These are phyloP conservation scores for Camelina laxa DNA, from an alignment of 345 rosid species.

Conservation along the genomic window DNA sequence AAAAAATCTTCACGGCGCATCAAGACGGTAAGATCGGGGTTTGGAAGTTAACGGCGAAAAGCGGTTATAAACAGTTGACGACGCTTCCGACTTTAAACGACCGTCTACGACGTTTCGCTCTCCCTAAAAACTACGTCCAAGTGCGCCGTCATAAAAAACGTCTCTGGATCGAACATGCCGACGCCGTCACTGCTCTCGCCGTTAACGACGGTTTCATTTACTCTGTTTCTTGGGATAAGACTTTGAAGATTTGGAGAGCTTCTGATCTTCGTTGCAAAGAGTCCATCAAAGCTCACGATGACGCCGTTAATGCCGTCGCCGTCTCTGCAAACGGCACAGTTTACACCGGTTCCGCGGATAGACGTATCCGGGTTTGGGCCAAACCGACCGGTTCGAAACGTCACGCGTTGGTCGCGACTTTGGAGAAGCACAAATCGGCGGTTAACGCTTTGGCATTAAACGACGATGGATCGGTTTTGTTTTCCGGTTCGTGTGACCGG, in stretches of 20 bases:
- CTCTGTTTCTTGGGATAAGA: slow-evolving; percentile 92
- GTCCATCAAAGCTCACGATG: slow-evolving; percentile 78
- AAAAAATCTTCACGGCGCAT: slow-evolving; percentile 75
- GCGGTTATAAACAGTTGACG: slow-evolving; percentile 54
- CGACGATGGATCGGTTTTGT: slow-evolving; percentile 76
- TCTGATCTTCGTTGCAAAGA: slow-evolving; percentile 74
- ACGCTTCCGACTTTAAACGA: slow-evolving; percentile 79
- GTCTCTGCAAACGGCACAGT: slow-evolving; percentile 71
- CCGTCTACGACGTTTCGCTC: slow-evolving; percentile 70
- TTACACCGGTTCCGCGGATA: slow-evolving; percentile 90
- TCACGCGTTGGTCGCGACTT: slow-evolving; percentile 59
- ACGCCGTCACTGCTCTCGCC: slow-evolving; percentile 84
- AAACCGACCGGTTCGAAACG: slow-evolving; percentile 56
- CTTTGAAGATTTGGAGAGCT: slow-evolving; percentile 78
- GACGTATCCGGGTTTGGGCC: slow-evolving; percentile 80
- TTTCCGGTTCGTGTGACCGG: slow-evolving; percentile 94
- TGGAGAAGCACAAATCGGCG: slow-evolving; percentile 89
- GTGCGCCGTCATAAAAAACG: slow-evolving; percentile 75
- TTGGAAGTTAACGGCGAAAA: slow-evolving; percentile 60
- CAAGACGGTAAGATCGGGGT: slow-evolving; percentile 89
- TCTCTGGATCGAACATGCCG: slow-evolving; percentile 91
- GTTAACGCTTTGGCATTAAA: slow-evolving; percentile 79
- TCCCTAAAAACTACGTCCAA: slow-evolving; percentile 80
- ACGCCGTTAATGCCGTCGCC: slow-evolving; percentile 79
- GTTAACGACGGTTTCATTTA: slow-evolving; percentile 60